These are phyloP conservation scores for Xylaria nigripes DNA, from an alignment of 495 filamentous ascomycete species.

Conservation along the genomic window DNA sequence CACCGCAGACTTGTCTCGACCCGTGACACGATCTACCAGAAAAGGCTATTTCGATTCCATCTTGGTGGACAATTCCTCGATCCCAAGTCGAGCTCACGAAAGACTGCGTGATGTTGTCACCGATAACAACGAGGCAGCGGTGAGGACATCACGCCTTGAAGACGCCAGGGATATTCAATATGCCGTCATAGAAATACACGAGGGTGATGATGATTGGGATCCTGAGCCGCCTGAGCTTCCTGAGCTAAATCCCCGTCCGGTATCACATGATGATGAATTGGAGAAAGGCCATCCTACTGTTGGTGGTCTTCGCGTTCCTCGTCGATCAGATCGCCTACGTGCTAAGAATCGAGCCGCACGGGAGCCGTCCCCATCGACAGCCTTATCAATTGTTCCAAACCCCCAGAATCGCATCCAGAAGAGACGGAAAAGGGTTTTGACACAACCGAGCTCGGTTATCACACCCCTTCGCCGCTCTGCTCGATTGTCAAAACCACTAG, in stretches of 20 bases:
- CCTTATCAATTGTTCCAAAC: neutral
- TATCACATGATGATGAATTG: neutral
- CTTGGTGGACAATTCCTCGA: neutral
- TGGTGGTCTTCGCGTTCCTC: slow-evolving; percentile 3
- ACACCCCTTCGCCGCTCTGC: slow-evolving; percentile 15
- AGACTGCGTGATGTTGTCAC: neutral
- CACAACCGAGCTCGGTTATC: neutral
- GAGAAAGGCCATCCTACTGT: slow-evolving; percentile 3
- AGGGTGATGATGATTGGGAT: neutral
- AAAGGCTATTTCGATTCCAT: slow-evolving; percentile 4
- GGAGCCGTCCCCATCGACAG: slow-evolving; percentile 1
- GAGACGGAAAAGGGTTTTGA: neutral
- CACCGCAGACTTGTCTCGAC: neutral
- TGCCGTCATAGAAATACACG: neutral
- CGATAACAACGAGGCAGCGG: neutral
- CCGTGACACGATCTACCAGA: neutral
- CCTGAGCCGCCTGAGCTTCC: neutral
- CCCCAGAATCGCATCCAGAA: neutral
- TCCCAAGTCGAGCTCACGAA: neutral
- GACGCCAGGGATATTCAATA: slow-evolving; percentile 4
- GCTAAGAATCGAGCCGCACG: neutral
- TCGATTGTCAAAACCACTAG: slow-evolving; percentile 19
- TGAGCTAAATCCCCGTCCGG: neutral
- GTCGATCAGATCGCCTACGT: slow-evolving; percentile 6
- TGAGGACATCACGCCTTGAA: neutral